Evolutionary conservation across 768 basidiomycete genomes (phyloP), one percentile per base, ranked within the genome.

Genomic region (Leccinum disarticulatum): DNA sequence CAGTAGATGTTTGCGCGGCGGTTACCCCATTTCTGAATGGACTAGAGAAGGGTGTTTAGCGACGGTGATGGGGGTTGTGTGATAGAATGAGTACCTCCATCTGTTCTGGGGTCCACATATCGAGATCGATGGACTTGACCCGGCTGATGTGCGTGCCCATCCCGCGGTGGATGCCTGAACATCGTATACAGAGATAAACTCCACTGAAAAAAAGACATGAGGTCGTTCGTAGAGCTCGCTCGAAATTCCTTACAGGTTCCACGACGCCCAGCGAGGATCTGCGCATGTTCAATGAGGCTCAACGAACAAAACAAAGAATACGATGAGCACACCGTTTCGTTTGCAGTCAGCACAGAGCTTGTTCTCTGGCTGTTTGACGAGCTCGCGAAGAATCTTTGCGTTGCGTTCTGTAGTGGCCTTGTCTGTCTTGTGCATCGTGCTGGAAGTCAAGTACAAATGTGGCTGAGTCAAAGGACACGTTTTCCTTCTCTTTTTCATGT

Each of bases 71-170:
- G 22, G 14, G 8, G 31, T 28, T 30, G 25, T 52, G 43, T 1
- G 19, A 17, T 6, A 14, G 48, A 14, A 58, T 28, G 51, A 0
- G 61, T 66, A 94, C 95, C 77, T 88, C 86, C 90, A 99, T 95
- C 77, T 99, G 96, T 63, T 98, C 95, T 3, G 93, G 93, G 8
- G 93, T 96, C 96, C 96, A 99, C 17, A 91, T 85, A 68, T 99
- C 96, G 56, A 99, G 86, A 77, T 99, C 96, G 56, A 99, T 92
- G 3, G 94, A 96, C 70, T 97, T 97, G 72, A 99, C 91, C 70
- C 90, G 92, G 77, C 91, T 92, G 74, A 98, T 97, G 74, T 99
- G 96, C 0, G 96, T 98, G 60, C 96, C 96, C 93, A 99, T 95
- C 43, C 93, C 90, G 47, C 96, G 88, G 75, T 99, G 96, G 58